Evolutionary conservation across 805 yeast species (phyloP).

Genomic region (Lipomyces kockii): DNA sequence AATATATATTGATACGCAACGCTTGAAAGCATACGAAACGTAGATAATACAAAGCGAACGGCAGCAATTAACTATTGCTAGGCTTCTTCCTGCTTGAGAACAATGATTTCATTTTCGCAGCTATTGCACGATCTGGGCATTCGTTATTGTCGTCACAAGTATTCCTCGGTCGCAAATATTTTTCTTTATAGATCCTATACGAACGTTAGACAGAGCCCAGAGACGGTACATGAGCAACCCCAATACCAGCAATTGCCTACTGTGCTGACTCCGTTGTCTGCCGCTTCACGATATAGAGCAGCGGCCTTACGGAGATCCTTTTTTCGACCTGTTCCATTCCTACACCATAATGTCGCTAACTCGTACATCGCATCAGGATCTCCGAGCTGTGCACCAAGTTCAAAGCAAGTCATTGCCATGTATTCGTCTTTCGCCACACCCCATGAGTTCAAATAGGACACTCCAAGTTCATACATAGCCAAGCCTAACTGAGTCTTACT

Average conservation of each 20-base stretch:
- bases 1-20: not conserved
- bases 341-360: constrained; percentile 70
- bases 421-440: constrained; percentile 60
- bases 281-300: constrained; percentile 70
- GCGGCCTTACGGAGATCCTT: constrained; percentile 68
- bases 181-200: constrained; percentile 27
- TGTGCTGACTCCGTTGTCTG: constrained; percentile 60
- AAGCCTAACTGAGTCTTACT: constrained; percentile 41
- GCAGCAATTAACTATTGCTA: not conserved
- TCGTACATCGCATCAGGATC: constrained; percentile 69
- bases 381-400: constrained; percentile 70
- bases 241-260: constrained; percentile 70
- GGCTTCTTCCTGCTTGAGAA: constrained; percentile 6
- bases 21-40: too few relatives aligned
- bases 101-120: constrained; percentile 3
- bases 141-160: not conserved
- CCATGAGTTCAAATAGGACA: constrained; percentile 59
- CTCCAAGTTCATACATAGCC: constrained; percentile 66
- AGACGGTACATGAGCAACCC: not conserved
- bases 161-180: constrained; percentile 9
- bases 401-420: constrained; percentile 62
- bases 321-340: constrained; percentile 56
- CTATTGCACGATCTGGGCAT: not conserved
- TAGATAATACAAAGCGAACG: not conserved
- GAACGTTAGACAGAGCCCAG: not conserved